A percentile compares a stretch with the other conserved stretches of the same genome.
Evolutionary conservation across 2,329 filamentous ascomycete genomes (phyloP).

Genomic region (Cytospora schulzeri): DNA sequence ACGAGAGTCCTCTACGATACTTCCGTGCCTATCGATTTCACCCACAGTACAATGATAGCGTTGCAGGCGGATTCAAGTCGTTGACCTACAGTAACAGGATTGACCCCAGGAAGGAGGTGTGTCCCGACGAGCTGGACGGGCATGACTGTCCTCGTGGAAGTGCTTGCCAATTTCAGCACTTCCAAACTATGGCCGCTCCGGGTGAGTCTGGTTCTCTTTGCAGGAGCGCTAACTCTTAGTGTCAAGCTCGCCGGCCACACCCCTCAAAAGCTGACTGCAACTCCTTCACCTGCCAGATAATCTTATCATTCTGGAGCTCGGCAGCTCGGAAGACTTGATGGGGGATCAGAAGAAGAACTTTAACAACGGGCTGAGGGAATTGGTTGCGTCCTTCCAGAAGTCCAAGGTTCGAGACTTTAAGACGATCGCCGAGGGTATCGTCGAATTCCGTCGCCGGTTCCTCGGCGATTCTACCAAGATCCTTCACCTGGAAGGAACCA

Average conservation of each 20-base stretch:
- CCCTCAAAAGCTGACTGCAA: conserved; percentile 53
- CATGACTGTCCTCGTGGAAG: conserved; percentile 70
- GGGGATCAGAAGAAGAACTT: conserved; percentile 64
- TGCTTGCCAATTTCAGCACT: conserved; percentile 79
- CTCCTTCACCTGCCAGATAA: conserved; percentile 59
- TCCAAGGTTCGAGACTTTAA: conserved; percentile 67
- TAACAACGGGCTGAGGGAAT: conserved; percentile 61
- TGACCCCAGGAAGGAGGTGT: conserved; percentile 72
- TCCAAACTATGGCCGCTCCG: conserved; percentile 68
- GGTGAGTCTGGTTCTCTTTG: conserved; percentile 61
- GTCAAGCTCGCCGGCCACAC: conserved; percentile 33
- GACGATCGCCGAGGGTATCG: conserved; percentile 66
- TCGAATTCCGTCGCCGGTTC: conserved; percentile 67
- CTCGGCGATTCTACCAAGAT: conserved; percentile 66
- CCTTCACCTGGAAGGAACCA: conserved; percentile 56
- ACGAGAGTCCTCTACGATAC: conserved; percentile 78
- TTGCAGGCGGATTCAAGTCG: conserved; percentile 79
- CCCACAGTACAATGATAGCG: conserved; percentile 68
- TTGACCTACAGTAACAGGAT: conserved; percentile 94
- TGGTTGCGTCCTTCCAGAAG: conserved; percentile 62
- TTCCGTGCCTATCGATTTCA: conserved; percentile 93
- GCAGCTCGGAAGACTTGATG: conserved; percentile 64
- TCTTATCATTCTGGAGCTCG: conserved; percentile 72
- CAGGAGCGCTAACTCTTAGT: conserved; percentile 29
- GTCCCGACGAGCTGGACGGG: conserved; percentile 72